phyloP scores from a whole-genome alignment of 2,329 filamentous ascomycete species.

The Neofusicoccum laricinum region DNA sequence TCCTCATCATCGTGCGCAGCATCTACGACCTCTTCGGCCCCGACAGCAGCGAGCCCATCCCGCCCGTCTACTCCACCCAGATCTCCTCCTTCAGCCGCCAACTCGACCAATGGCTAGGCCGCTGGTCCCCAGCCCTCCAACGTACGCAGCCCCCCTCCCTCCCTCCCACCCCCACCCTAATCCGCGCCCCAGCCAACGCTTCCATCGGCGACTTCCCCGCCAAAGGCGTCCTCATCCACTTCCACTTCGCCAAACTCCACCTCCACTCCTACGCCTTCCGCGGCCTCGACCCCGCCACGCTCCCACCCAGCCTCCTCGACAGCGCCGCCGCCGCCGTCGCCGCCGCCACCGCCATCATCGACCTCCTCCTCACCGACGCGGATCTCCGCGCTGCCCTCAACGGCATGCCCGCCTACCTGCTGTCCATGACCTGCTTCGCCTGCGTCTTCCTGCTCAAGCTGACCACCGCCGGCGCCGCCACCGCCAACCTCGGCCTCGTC shows the following conservation, averaged over 20 bases:
- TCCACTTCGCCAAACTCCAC: constrained; percentile 54
- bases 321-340: constrained; percentile 48
- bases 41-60: constrained; percentile 52
- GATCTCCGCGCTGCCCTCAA: constrained; percentile 41
- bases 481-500: no score
- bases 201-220: constrained; percentile 49
- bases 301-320: constrained; percentile 48
- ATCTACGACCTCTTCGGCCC: constrained; percentile 55
- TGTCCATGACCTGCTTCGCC: constrained; percentile 54
- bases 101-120: constrained; percentile 52
- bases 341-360: constrained; percentile 45
- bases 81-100: constrained; percentile 39
- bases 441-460: constrained; percentile 53
- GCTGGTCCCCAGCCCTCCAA: constrained; percentile 45
- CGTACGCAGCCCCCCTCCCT: constrained; percentile 19
- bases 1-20: constrained; percentile 58
- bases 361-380: constrained; percentile 43
- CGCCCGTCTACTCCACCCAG: constrained; percentile 52
- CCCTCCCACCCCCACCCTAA: no score
- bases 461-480: constrained; percentile 35
- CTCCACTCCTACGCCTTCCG: constrained; percentile 50
- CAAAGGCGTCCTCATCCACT: constrained; percentile 52
- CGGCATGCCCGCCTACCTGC: constrained; percentile 52
- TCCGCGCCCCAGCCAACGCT: constrained; percentile 29
- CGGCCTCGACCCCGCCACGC: constrained; percentile 46